Conservation (phyloP, 148 eudicot species). For the Pouteria glomerata region DNA sequence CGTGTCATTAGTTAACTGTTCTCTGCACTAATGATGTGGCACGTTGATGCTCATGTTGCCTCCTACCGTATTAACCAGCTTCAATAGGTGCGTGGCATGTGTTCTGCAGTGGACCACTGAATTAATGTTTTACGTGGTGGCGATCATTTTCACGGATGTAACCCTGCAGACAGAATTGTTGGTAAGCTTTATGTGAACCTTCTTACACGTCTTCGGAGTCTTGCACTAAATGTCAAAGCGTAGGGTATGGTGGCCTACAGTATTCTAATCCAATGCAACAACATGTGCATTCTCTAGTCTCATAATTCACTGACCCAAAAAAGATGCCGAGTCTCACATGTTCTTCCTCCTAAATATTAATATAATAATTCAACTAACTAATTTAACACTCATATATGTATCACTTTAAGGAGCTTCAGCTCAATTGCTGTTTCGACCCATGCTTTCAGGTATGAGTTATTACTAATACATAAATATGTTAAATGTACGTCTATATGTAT, state of each 20-base stretch:
- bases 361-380: too few species aligned
- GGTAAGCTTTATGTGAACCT: slow-evolving; percentile 3
- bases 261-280: slow-evolving; percentile 12
- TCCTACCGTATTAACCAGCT: not conserved
- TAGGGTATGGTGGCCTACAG: slow-evolving; percentile 6
- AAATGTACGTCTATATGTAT: too few species aligned
- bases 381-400: too few species aligned
- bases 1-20: not conserved
- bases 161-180: not conserved
- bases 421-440: too few species aligned
- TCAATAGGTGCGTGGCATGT: too few species aligned
- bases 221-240: slow-evolving; percentile 8
- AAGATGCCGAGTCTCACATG: slow-evolving; percentile 14
- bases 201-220: not conserved
- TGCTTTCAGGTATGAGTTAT: too few species aligned
- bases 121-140: not conserved
- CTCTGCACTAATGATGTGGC: not conserved
- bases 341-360: slow-evolving; percentile 7
- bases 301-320: slow-evolving; percentile 4
- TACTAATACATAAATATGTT: too few species aligned
- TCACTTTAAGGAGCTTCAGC: too few species aligned
- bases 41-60: not conserved
- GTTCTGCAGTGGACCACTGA: not conserved
- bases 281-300: slow-evolving; percentile 8
- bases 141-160: not conserved